Evolutionary conservation across 2,329 filamentous ascomycete genomes (phyloP).

Genomic region (Aspergillus luchuensis): DNA sequence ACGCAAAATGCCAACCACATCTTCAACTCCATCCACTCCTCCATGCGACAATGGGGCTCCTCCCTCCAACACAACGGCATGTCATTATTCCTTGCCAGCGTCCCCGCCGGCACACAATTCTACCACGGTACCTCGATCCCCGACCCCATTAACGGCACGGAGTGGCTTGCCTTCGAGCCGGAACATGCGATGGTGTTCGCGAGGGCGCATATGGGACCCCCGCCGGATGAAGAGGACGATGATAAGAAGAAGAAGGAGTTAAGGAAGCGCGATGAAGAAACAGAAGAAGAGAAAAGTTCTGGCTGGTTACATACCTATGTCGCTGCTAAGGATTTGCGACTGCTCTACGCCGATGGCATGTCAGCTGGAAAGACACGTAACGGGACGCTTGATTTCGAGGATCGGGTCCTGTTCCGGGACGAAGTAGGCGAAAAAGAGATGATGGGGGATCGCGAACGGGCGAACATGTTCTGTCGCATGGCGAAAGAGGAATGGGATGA

Average conservation of each 20-base stretch:
- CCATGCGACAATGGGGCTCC: constrained; percentile 74
- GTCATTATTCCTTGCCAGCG: constrained; percentile 66
- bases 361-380: constrained; percentile 65
- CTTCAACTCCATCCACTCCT: constrained; percentile 72
- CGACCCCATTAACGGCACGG: constrained; percentile 54
- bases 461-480: constrained; percentile 58
- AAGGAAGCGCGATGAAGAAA: neutral
- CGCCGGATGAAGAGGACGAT: constrained; percentile 8
- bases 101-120: constrained; percentile 65
- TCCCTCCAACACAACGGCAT: constrained; percentile 75
- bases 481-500: constrained; percentile 52
- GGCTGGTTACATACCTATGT: constrained; percentile 70
- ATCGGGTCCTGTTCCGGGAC: constrained; percentile 58
- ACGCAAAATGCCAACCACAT: constrained; percentile 61
- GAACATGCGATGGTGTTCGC: constrained; percentile 73
- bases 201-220: constrained; percentile 12
- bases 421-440: constrained; percentile 16
- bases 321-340: constrained; percentile 57
- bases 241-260: neutral
- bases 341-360: constrained; percentile 72
- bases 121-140: constrained; percentile 63
- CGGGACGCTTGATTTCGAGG: constrained; percentile 70
- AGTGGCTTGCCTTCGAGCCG: constrained; percentile 77
- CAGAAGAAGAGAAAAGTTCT: constrained; percentile 3
- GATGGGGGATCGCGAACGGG: constrained; percentile 54